Evolutionary conservation across 2,329 filamentous ascomycete species (phyloP), one percentile per base, ranked within the genome.

Genomic region (Cordyceps pruinosa): DNA sequence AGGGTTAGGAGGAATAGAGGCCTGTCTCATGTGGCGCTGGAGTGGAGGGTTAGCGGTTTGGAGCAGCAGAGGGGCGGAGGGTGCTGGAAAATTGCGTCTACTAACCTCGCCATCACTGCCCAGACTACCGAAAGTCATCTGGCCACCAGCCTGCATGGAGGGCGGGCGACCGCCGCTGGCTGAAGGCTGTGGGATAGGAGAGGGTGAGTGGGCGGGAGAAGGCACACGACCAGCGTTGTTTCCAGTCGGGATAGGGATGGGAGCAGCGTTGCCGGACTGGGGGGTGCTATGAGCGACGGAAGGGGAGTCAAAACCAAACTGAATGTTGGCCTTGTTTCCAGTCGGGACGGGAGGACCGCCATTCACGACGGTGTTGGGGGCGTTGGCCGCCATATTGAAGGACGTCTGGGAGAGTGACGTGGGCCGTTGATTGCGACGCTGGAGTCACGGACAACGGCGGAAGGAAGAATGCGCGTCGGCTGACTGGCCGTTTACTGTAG

Each of bases 141-240:
- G 86, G 47, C 72, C 71, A 56, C 82, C 82, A 64, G 87, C 84
- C 62, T 85, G 85, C 62, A 90, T 81, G 62, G 90, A 87, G 45
- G 91, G 90, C 64, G 92, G 92, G 66, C 90, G 90, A 65, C 91
- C 90, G 67, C 91, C 94, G 67, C 86, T 89, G 34, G 87, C 86
- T 56, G 87, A 84, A 52, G 91, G 90, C 72, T 93, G 89, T 32
- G 94, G 93, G 65, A 97, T 97, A 5, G 94, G 94, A 42, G 90
- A 93, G 4, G 94, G 94, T 46, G 93, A 97, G 64, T 88, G 87
- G 49, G 89, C 86, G 6, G 94, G 94, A 46, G 92, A 96, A 48
- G 86, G 85, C 52, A 93, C 82, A 65, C 89, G 84, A 61, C 88
- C 87, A 73, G 77, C 68, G 60, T 86, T 87, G 72, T 74, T 65